Evolutionary conservation across 2,329 filamentous ascomycete genomes (phyloP).

Genomic region (Myriosclerotinia scirpicola): DNA sequence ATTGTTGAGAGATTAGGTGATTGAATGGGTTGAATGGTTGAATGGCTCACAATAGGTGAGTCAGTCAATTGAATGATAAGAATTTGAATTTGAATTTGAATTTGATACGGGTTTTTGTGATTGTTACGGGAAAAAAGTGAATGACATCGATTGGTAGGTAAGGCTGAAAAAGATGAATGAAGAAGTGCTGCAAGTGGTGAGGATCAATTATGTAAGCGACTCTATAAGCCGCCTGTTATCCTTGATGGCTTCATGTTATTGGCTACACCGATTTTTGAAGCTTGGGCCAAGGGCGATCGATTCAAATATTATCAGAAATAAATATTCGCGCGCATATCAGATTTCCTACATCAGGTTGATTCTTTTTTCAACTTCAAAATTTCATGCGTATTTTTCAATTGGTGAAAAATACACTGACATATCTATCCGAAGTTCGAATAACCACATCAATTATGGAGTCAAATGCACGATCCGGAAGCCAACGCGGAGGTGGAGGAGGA

Average conservation of each 20-base stretch:
- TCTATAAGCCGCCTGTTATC: neutral
- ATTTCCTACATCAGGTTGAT: neutral
- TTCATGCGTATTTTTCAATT: slow-evolving; percentile 13
- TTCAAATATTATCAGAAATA: slow-evolving; percentile 5
- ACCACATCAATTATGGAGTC: slow-evolving; percentile 26
- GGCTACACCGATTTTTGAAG: neutral
- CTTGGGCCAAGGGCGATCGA: neutral
- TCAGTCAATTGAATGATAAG: neutral
- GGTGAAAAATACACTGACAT: neutral
- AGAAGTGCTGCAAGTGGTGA: neutral
- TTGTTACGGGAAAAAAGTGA: slow-evolving; percentile 5
- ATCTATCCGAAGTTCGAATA: slow-evolving; percentile 6
- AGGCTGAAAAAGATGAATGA: slow-evolving; percentile 2
- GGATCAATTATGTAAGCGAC: slow-evolving; percentile 3
- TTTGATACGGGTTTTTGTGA: no score
- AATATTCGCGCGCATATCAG: slow-evolving; percentile 5
- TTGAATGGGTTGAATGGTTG: neutral
- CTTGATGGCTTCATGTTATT: neutral
- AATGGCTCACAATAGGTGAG: neutral
- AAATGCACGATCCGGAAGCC: slow-evolving; percentile 26
- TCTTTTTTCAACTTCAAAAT: neutral
- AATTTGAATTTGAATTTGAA: no score
- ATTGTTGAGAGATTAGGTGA: neutral
- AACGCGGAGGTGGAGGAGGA: slow-evolving; percentile 30
- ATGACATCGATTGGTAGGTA: slow-evolving; percentile 1